Percentiles rank a stretch among this genome's conserved stretches.
phyloP scores from a whole-genome alignment of 345 rosid genomes.

The Jatropha curcas region DNA sequence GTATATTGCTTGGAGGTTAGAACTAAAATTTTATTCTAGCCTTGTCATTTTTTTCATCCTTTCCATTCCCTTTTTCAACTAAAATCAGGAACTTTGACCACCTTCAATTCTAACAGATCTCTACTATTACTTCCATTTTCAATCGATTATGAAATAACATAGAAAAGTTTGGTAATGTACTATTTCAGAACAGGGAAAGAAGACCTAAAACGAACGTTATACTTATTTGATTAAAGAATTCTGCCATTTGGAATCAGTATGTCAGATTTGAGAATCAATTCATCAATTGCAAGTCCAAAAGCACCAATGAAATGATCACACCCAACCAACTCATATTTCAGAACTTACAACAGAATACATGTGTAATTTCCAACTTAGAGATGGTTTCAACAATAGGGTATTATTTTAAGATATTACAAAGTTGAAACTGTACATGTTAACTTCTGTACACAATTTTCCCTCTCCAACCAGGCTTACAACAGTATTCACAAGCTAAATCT shows the following conservation, averaged over 20 bases:
- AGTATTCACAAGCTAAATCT: not conserved
- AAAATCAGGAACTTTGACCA: too few species aligned
- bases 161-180: too few species aligned
- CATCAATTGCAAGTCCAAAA: not conserved
- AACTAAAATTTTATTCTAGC: not conserved
- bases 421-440: constrained; percentile 6
- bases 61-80: too few species aligned
- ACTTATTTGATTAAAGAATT: too few species aligned
- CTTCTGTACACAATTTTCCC: constrained; percentile 16
- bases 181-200: too few species aligned
- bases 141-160: too few species aligned
- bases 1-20: not conserved
- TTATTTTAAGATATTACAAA: constrained; percentile 6
- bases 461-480: not conserved
- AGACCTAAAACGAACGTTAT: too few species aligned
- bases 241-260: too few species aligned
- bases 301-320: not conserved
- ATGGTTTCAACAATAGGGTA: not conserved
- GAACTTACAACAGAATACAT: not conserved
- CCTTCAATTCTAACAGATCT: too few species aligned
- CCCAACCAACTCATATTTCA: not conserved
- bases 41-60: too few species aligned
- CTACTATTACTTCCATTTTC: too few species aligned
- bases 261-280: too few species aligned
- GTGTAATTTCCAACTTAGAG: not conserved